phyloP scores from a whole-genome alignment of 2,329 filamentous ascomycete species.

The Diplocarpon rosae region DNA sequence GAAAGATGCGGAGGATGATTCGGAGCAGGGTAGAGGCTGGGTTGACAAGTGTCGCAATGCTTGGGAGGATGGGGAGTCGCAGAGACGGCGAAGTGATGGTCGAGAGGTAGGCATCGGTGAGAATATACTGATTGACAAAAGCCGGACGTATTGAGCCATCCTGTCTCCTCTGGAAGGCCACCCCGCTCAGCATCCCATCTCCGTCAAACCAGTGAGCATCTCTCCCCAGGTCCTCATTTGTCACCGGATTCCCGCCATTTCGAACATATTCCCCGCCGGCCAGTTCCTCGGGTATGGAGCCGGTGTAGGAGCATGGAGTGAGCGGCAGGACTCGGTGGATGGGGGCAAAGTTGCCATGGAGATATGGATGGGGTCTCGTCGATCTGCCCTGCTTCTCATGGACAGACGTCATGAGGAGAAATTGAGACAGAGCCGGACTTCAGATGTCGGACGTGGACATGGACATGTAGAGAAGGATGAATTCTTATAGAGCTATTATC shows the following conservation, averaged over 20 bases:
- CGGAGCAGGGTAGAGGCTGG: conserved; percentile 41
- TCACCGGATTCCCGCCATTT: conserved; percentile 59
- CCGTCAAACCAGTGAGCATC: conserved; percentile 68
- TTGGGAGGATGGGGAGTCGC: conserved; percentile 49
- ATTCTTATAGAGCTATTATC: not conserved
- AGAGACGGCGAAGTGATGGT: conserved; percentile 37
- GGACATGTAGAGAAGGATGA: conserved; percentile 3
- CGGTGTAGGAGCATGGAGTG: conserved; percentile 45
- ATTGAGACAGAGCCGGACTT: conserved; percentile 14
- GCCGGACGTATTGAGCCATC: conserved; percentile 39
- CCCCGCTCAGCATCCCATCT: conserved; percentile 63
- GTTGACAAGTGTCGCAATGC: conserved; percentile 54
- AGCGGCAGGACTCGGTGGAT: conserved; percentile 43
- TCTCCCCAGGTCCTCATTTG: conserved; percentile 46
- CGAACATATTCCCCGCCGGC: conserved; percentile 60
- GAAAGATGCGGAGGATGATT: conserved; percentile 39
- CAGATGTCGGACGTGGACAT: not conserved
- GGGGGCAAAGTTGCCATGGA: conserved; percentile 60
- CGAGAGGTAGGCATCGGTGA: conserved; percentile 55
- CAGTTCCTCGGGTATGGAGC: conserved; percentile 52
- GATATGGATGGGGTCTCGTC: conserved; percentile 32
- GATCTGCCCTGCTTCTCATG: conserved; percentile 17
- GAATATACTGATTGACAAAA: conserved; percentile 59
- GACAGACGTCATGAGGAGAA: conserved; percentile 17
- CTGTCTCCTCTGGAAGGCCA: conserved; percentile 41